These are phyloP conservation scores for Metschnikowia drakensbergensis DNA, from an alignment of 805 yeast genomes.

Conservation along the genomic window DNA sequence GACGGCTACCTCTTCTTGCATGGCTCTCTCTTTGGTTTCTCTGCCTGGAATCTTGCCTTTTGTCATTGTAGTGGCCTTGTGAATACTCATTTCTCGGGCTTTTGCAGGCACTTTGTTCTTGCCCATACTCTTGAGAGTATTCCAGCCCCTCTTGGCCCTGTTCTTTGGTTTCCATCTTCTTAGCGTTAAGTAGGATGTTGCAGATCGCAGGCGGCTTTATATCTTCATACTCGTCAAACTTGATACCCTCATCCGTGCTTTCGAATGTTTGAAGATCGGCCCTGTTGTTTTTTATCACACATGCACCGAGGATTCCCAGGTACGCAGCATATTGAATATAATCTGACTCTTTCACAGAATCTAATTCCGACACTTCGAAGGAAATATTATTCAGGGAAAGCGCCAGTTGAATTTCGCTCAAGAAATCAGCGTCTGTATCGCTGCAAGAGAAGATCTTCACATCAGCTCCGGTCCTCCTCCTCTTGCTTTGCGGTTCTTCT, in stretches of 20 bases:
- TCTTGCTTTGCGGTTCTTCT: conserved; percentile 11
- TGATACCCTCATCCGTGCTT: conserved; percentile 59
- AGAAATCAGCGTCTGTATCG: conserved; percentile 36
- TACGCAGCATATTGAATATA: conserved; percentile 72
- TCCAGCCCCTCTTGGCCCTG: conserved; percentile 16
- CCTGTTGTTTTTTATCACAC: conserved; percentile 53
- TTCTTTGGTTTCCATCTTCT: conserved; percentile 9
- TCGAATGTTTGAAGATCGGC: conserved; percentile 75
- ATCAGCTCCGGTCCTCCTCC: conserved; percentile 19
- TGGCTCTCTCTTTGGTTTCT: not conserved
- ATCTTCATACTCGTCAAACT: conserved; percentile 77
- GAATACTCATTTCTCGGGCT: not conserved
- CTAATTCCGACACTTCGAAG: conserved; percentile 35
- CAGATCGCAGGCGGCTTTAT: conserved; percentile 66
- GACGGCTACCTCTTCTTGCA: not conserved
- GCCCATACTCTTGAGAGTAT: not conserved
- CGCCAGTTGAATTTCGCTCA: conserved; percentile 35
- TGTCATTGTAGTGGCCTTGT: not conserved
- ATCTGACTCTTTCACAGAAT: conserved; percentile 27
- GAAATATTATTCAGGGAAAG: conserved; percentile 38
- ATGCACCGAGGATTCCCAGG: conserved; percentile 70
- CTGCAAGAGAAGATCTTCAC: conserved; percentile 41
- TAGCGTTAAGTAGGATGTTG: conserved; percentile 47
- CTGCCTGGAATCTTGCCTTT: not conserved
- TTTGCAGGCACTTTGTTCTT: not conserved